Evolutionary conservation across 164 flowering plant species (phyloP).

Genomic region (Aristolochia contorta): DNA sequence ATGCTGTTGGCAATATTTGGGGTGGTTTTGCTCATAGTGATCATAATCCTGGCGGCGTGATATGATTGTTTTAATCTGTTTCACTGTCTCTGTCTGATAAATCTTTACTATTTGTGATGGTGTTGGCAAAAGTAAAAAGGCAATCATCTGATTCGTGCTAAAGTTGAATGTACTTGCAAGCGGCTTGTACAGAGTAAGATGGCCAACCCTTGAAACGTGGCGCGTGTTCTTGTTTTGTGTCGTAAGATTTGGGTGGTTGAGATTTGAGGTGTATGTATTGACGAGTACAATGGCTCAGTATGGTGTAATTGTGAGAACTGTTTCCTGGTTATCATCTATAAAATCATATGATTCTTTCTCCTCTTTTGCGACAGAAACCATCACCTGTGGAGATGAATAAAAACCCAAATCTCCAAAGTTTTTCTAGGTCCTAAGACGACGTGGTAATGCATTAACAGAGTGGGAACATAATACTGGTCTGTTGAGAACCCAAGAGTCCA

Average conservation of each 20-base stretch:
- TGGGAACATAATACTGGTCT: too few species aligned
- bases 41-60: conserved; percentile 63
- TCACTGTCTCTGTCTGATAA: too few species aligned
- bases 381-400: too few species aligned
- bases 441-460: too few species aligned
- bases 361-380: neutral
- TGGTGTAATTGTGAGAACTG: neutral
- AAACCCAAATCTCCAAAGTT: too few species aligned
- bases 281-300: neutral
- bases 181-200: neutral
- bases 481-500: too few species aligned
- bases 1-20: conserved; percentile 85
- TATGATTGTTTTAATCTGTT: neutral
- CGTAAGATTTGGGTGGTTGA: neutral
- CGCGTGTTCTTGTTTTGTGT: conserved; percentile 1
- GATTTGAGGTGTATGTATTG: neutral
- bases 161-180: neutral
- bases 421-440: too few species aligned
- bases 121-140: neutral
- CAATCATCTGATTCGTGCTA: neutral
- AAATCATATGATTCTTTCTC: conserved; percentile 1
- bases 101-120: neutral
- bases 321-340: neutral
- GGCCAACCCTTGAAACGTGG: neutral
- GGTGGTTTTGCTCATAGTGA: conserved; percentile 66